Base-by-base conservation (phyloP, 2,329 filamentous ascomycete species). In the Fusarium cyanostomum region DNA sequence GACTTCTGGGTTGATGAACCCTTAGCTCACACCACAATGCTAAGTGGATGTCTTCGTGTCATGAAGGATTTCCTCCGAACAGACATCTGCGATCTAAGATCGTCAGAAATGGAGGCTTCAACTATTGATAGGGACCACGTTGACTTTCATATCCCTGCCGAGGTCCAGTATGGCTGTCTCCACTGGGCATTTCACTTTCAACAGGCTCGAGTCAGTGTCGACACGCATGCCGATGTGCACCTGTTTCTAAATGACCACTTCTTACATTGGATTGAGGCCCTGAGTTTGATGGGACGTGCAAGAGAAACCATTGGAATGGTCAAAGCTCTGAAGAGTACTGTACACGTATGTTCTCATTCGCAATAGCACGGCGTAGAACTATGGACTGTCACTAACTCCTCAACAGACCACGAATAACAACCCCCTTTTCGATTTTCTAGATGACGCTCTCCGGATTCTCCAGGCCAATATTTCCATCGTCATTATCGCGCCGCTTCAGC, bases 211-310 rank as follows among this genome's bases (percentile, higher is more conserved):
- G 52, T 61, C 56, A 42, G 28, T 53, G 48, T 27, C 28, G 60
- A 60, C 41, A 69, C 72, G 44, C 57, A 46, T 59, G 68, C 71
- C 41, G 18, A 64, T 26, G 69, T 72, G 7, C 59, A 78, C 46
- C 1, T 46, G 1, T 82, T 82, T 58, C 64, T 82, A 5, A 56
- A 68, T 11, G 9, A 58, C 12, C 74, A 80, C 61, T 70, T 81
- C 46, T 76, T 81, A 4, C 68, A 81, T 48, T 81, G 77, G 78
- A 59, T 80, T 2, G 77, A 81, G 63, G 74, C 72, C 7, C 61
- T 80, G 16, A 74, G 74, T 42, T 59, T 78, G 8, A 65, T 79
- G 33, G 68, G 69, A 11, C 62, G 69, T 27, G 18, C 21, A 6
- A 11, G 46, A 3, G 64, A 70, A 8, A 60, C 1, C 15, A 35